Evolutionary conservation across 257 asterid genomes (phyloP), one percentile per base, ranked within the genome.

Genomic region (Osmanthus fragrans): DNA sequence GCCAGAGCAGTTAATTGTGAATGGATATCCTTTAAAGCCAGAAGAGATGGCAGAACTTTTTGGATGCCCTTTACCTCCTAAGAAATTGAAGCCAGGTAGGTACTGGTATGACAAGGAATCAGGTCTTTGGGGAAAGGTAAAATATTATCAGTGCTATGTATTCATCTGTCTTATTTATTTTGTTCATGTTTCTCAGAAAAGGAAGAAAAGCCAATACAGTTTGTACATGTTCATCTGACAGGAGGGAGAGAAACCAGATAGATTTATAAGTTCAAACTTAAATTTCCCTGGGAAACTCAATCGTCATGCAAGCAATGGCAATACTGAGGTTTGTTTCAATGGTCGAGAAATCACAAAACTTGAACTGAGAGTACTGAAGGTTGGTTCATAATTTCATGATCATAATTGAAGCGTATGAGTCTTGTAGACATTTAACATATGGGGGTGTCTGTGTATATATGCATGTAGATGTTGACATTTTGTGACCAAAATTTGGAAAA

Each of bases 101-200:
- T 94, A 94, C 83, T 94, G 99, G 99, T 94, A 94, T 83, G 99
- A 94, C 77, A 94, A 92, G 80, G 97, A 94, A 82, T 92, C 97
- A 0, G 99, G 99, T 47, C 85, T 88, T 54, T 94, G 97, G 97
- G 99, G 99, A 86, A 87, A 88, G 99, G 99, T 94, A 82, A 73
- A 72, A 7, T 39, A 36, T 36, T 82, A 71, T 60, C 30, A 68
- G 67, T 68, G 64, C 80, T 75, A 37, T 63, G 36, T 33, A 73
- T 49, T 58, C 78, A 39, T 76, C 70, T 81, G 70, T 66, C 21
- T 16, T 15, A 13, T 76, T 56, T 30, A 49, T 36, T 73, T 63
- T 71, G 16, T 27, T 51, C 23, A 49, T 79, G 5, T 82, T 66
- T 19, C 51, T 54, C 4, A 30, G 27, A 68, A 58, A 74, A 40